Evolutionary conservation across 495 filamentous ascomycete genomes (phyloP).

Genomic region (Halenospora varia): DNA sequence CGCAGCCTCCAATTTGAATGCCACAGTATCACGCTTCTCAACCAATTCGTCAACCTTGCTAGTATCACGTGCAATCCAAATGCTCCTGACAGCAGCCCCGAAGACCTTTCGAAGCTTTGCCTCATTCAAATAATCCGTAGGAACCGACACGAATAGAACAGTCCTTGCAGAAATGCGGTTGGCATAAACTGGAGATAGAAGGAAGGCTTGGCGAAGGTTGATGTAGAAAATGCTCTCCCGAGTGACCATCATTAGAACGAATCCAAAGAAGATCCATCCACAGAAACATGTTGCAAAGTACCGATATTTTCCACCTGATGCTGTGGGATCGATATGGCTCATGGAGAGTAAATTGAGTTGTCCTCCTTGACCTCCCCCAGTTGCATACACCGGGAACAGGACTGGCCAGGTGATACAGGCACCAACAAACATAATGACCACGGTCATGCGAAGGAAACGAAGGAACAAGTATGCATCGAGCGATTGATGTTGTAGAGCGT

Average conservation of each 20-base stretch:
- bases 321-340: conserved; percentile 58
- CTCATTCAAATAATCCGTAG: conserved; percentile 66
- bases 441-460: conserved; percentile 72
- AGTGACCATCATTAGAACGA: conserved; percentile 85
- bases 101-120: conserved; percentile 75
- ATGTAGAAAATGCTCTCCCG: conserved; percentile 92
- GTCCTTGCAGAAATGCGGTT: conserved; percentile 90
- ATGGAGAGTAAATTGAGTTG: conserved; percentile 80
- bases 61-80: conserved; percentile 83
- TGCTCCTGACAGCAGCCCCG: conserved; percentile 70
- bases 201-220: conserved; percentile 92
- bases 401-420: conserved; percentile 80
- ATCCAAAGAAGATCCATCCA: conserved; percentile 74
- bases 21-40: conserved; percentile 75
- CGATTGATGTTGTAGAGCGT: conserved; percentile 83
- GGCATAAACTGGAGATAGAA: conserved; percentile 81
- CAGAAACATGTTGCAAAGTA: conserved; percentile 75
- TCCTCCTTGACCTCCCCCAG: conserved; percentile 58
- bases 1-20: conserved; percentile 81
- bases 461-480: conserved; percentile 87
- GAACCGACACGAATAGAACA: conserved; percentile 87
- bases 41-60: conserved; percentile 81
- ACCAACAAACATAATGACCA: conserved; percentile 74
- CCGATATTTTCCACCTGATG: conserved; percentile 44
- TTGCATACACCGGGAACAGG: conserved; percentile 81